Conservation (phyloP, 2,329 filamentous ascomycete species). For the Xylaria sp. region DNA sequence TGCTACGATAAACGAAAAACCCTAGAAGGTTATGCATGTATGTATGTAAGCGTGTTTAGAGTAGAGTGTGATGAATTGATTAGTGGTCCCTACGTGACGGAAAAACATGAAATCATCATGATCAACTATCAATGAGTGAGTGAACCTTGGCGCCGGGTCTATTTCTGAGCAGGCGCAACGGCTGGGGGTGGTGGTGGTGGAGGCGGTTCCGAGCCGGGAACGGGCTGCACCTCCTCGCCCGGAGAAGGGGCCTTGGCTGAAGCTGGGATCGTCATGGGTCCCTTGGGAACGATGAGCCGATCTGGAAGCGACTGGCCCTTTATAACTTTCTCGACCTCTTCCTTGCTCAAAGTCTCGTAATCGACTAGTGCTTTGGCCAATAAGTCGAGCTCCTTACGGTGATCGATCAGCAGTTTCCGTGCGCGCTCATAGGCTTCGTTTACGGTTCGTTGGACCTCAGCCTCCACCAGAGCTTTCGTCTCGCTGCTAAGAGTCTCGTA, state of each 20-base stretch:
- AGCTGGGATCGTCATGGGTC: constrained; percentile 74
- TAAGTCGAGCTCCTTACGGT: constrained; percentile 85
- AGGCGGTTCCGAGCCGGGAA: constrained; percentile 40
- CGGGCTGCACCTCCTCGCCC: constrained; percentile 34
- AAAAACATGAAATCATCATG: constrained; percentile 14
- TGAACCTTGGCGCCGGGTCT: background rate
- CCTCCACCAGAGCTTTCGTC: constrained; percentile 87
- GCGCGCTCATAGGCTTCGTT: constrained; percentile 84
- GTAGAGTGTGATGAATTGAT: background rate
- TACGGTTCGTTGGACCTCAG: constrained; percentile 85
- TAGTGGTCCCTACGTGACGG: background rate
- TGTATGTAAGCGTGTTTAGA: constrained; percentile 1
- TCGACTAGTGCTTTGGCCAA: constrained; percentile 90
- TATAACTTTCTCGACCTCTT: constrained; percentile 91
- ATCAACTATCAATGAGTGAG: background rate
- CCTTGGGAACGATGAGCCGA: constrained; percentile 68
- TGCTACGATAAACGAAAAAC: background rate
- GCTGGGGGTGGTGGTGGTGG: constrained; percentile 43
- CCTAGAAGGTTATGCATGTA: background rate
- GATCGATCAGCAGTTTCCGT: constrained; percentile 73
- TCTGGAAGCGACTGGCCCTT: constrained; percentile 82
- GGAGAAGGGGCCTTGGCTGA: constrained; percentile 42
- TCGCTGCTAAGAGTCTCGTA: constrained; percentile 85
- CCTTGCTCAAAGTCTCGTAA: constrained; percentile 90
- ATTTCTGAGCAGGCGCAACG: constrained; percentile 32